A percentile compares a stretch with the other conserved stretches of the same genome.
Conservation (phyloP, 805 yeast genomes). For the Hanseniaspora singularis region DNA sequence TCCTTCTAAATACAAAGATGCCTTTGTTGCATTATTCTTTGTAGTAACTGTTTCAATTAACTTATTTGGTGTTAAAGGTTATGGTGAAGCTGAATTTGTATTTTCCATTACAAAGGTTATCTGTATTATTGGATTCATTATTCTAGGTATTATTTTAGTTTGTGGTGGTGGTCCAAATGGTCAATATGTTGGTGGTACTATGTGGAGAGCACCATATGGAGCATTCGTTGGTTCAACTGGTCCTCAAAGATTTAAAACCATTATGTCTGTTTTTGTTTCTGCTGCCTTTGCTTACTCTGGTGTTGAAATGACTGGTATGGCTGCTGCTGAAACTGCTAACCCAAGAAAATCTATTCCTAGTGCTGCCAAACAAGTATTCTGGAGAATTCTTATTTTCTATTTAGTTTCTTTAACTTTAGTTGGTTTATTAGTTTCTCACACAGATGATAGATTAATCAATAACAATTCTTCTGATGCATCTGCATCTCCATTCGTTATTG, state of each 20-base stretch:
- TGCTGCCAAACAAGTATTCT: conserved; percentile 45
- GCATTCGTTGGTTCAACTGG: conserved; percentile 41
- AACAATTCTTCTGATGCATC: conserved; percentile 44
- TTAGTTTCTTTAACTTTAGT: conserved; percentile 34
- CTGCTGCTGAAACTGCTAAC: conserved; percentile 38
- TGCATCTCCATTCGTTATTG: conserved; percentile 78
- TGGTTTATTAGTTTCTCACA: conserved; percentile 38
- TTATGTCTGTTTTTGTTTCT: conserved; percentile 42
- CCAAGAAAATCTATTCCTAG: conserved; percentile 39
- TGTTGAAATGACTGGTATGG: conserved; percentile 41
- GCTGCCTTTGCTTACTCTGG: conserved; percentile 47
- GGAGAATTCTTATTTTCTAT: conserved; percentile 44
- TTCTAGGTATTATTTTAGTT: conserved; percentile 39
- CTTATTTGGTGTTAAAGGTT: conserved; percentile 43
- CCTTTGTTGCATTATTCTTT: conserved; percentile 41
- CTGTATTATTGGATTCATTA: conserved; percentile 43
- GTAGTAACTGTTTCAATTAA: conserved; percentile 37
- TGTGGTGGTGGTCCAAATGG: conserved; percentile 37
- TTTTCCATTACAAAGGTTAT: conserved; percentile 39
- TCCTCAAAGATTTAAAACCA: conserved; percentile 38
- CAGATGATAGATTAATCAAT: conserved; percentile 35
- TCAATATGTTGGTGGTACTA: conserved; percentile 36
- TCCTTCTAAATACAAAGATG: conserved; percentile 37
- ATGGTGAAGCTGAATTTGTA: conserved; percentile 43
- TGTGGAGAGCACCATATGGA: conserved; percentile 40